Evolutionary conservation across 148 eudicot genomes (phyloP).

Genomic region (Diospyros kaki): DNA sequence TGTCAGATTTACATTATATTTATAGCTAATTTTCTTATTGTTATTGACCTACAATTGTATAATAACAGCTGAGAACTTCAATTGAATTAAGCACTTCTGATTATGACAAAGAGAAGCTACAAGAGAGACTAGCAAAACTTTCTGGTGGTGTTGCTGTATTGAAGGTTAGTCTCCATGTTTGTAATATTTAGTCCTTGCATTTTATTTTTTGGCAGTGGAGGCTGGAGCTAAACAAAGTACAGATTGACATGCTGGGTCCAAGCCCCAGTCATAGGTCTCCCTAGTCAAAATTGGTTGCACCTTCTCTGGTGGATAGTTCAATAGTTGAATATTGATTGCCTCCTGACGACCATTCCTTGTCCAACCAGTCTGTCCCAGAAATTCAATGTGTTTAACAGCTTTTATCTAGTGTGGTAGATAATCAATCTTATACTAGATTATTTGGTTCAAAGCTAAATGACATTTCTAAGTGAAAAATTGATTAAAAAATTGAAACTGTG

Average conservation of each 20-base stretch:
- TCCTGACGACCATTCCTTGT: too few relatives aligned
- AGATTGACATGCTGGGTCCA: too few relatives aligned
- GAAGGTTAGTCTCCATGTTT: conserved; percentile 44
- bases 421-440: not conserved
- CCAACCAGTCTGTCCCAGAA: not conserved
- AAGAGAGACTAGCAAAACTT: conserved; percentile 88
- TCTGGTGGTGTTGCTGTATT: conserved; percentile 96
- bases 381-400: not conserved
- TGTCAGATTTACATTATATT: not conserved
- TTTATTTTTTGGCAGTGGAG: too few relatives aligned
- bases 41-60: not conserved
- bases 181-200: too few relatives aligned
- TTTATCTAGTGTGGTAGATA: not conserved
- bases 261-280: too few relatives aligned
- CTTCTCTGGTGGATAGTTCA: too few relatives aligned
- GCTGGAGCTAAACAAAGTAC: too few relatives aligned
- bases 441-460: not conserved
- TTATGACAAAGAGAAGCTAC: conserved; percentile 87
- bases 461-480: not conserved
- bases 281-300: too few relatives aligned
- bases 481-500: not conserved
- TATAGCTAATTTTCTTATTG: not conserved
- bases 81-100: conserved; percentile 80
- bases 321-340: too few relatives aligned
- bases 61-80: conserved; percentile 58